Base-by-base conservation (phyloP, 2,329 filamentous ascomycete species). In the Microascus cirrosus region DNA sequence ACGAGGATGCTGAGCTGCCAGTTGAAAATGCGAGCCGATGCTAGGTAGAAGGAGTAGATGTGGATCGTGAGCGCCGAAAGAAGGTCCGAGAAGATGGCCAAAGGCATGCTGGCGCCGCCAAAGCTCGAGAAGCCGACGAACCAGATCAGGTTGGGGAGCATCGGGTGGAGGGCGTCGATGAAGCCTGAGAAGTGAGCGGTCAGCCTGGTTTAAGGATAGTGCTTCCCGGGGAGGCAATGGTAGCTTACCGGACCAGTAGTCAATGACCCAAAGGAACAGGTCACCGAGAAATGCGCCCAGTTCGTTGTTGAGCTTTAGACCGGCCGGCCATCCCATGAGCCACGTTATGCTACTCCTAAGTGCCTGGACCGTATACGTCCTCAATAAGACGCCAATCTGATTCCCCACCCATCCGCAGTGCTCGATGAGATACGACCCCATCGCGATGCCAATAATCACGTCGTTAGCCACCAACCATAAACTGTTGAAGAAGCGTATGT, bases 401-500 rank as follows among this genome's bases (percentile, higher is more conserved):
- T 83, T 79, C 1, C 91, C 91, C 1, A 96, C 90, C 78, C 87
- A 90, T 58, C 84, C 80, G 1, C 90, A 86, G 65, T 99, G 96
- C 68, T 99, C 94, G 61, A 97, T 93, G 61, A 99, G 95, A 70
- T 96, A 99, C 1, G 91, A 95, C 0, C 94, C 95, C 8, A 99
- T 74, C 1, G 94, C 94, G 63, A 99, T 96, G 28, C 94, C 95
- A 60, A 99, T 97, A 62, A 99, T 99, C 53, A 99, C 88, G 73
- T 99, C 94, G 73, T 99, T 99, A 34, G 92, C 92, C 24, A 99
- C 94, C 10, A 99, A 87, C 94, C 94, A 99, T 4, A 99, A 77
- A 66, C 91, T 96, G 70, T 99, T 99, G 74, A 97, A 99, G 72
- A 99, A 99, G 18, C 94, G 87, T 63, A 99, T 99, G 70, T 99